Base-by-base conservation (phyloP, 148 eudicot genomes). In the Vaccinium vitisidaea region DNA sequence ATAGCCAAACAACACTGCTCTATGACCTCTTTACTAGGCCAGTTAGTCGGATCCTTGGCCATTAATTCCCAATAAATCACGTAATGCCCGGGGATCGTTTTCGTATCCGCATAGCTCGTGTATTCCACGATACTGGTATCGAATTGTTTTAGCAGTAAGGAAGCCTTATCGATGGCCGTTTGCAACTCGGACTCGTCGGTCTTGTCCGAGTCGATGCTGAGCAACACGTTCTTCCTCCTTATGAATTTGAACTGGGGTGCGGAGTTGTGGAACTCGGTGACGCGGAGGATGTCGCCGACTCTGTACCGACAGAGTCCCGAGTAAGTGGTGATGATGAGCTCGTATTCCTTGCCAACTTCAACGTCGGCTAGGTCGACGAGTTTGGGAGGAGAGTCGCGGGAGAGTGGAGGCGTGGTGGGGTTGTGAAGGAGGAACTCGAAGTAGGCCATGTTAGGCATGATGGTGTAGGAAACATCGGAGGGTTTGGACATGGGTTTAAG, bases 361-460 rank as follows among this genome's bases (percentile, higher is more conserved):
- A 95, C 88, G 65, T 88, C 88, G 1, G 93, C 94, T 56, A 93
- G 85, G 76, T 92, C 94, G 1, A 94, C 93, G 2, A 93, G 90
- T 1, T 70, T 85, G 43, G 92, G 83, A 11, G 76, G 83, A 1
- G 92, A 83, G 87, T 85, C 80, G 6, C 43, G 84, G 10, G 70
- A 54, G 54, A 74, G 78, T 16, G 81, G 71, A 16, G 76, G 79
- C 15, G 88, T 54, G 19, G 63, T 15, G 18, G 89, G 55, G 76
- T 85, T 88, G 12, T 93, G 94, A 5, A 94, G 94, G 83, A 94
- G 83, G 90, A 95, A 95, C 89, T 95, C 98, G 79, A 95, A 95
- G 80, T 91, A 95, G 2, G 86, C 98, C 95, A 95, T 87, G 80
- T 95, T 95, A 0, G 98, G 98, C 93, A 95, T 80, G 49, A 95